A percentile compares a stretch with the other conserved stretches of the same genome.
These are phyloP conservation scores for Trichothecium sympodiale DNA, from an alignment of 2,329 filamentous ascomycete genomes.

Conservation along the genomic window DNA sequence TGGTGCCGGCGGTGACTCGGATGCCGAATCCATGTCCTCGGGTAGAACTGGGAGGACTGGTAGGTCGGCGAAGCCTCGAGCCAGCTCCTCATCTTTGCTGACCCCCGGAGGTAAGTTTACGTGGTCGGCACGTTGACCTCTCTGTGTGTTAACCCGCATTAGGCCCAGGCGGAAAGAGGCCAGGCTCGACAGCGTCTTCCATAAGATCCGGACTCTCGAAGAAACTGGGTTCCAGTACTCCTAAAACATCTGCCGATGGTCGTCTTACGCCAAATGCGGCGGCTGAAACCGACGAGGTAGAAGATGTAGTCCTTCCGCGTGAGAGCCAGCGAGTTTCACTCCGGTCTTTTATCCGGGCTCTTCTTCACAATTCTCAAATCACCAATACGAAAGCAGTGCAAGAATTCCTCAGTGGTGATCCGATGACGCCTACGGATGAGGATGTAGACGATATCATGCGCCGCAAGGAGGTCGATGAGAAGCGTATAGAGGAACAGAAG, in stretches of 20 bases:
- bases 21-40: slow-evolving; percentile 72
- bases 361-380: slow-evolving; percentile 75
- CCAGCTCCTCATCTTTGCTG: slow-evolving; percentile 10
- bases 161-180: slow-evolving; percentile 12
- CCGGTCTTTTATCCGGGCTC: slow-evolving; percentile 76
- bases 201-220: slow-evolving; percentile 19
- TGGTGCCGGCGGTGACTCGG: slow-evolving; percentile 58
- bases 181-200: slow-evolving; percentile 16
- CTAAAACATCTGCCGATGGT: slow-evolving; percentile 20
- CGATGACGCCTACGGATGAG: slow-evolving; percentile 65
- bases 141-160: neutral
- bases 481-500: slow-evolving; percentile 82
- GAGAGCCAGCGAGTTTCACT: slow-evolving; percentile 88
- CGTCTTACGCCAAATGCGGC: slow-evolving; percentile 1
- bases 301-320: slow-evolving; percentile 58
- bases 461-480: slow-evolving; percentile 74
- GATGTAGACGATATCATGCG: slow-evolving; percentile 72
- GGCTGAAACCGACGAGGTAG: neutral
- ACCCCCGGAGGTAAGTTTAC: slow-evolving; percentile 13
- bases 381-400: slow-evolving; percentile 73
- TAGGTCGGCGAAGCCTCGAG: neutral
- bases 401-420: slow-evolving; percentile 69
- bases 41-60: slow-evolving; percentile 56
- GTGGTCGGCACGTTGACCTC: neutral
- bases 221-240: slow-evolving; percentile 11